Base-by-base conservation (phyloP, 192 early-diverging fungal species). In the Diversispora eburnea region DNA sequence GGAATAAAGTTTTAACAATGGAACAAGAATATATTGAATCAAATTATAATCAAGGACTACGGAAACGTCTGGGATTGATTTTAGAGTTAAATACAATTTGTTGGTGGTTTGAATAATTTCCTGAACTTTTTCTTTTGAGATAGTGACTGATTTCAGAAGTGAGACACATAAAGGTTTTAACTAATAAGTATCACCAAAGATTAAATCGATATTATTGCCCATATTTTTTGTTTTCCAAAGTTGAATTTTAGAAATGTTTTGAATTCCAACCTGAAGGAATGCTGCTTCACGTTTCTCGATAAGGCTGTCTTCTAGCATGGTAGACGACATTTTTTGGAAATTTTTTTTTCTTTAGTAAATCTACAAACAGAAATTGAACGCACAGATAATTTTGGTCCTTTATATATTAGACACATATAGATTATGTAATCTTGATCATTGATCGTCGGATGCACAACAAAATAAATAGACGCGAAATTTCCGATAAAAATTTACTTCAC, bases 11-110 rank as follows among this genome's bases (percentile, higher is more conserved):
- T 67, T 22, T 13, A 63, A 48, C 17, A 79, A 70, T 33, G 75
- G 72, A 67, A 69, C 45, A 42, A 74, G 52, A 19, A 79, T 62
- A n/a, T 77, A 70, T 41, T 77, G 71, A n/a, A 76, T 49, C 9
- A 79, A 57, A n/a, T 52, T 42, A 22, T 41, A 33, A 33, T 67
- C 55, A 48, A 79, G 47, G 15, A 79, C 33, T 1, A 12, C 13
- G 12, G 48, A 46, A 17, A 62, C 22, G 13, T 76, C 71, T 25
- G 69, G 55, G 15, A 73, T 45, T 22, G 47, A 19, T 45, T 43
- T 4, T 41, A 79, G 69, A 20, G 51, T 73, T 48, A 45, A 5
- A 22, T 49, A 39, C 13, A 77, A 51, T 8, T 43, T 63, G 15
- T 61, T 25, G 61, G 65, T 20, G 20, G 42, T 43, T 22, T 48